Evolutionary conservation across 108 stramenopile genomes (phyloP).

Genomic region (Cyclotella sp.): DNA sequence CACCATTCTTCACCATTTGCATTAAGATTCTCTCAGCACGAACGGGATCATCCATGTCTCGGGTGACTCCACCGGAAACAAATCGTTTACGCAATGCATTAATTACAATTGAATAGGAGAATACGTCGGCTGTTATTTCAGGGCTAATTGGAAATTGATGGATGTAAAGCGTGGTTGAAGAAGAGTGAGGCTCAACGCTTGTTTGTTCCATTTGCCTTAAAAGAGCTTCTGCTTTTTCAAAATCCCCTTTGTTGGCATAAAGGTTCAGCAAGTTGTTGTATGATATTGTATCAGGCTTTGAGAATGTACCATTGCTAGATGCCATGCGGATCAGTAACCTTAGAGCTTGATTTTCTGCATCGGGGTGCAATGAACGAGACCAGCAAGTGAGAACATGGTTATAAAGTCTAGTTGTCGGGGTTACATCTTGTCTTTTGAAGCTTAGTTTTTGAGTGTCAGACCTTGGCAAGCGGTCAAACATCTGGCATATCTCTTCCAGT

Average conservation of each 20-base stretch:
- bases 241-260: constrained; percentile 54
- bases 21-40: constrained; percentile 44
- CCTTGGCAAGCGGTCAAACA: background rate
- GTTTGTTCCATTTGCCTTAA: constrained; percentile 32
- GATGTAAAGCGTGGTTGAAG: too few relatives aligned
- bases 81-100: constrained; percentile 51
- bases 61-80: constrained; percentile 17
- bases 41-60: constrained; percentile 35
- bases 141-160: background rate
- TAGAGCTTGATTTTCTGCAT: constrained; percentile 32
- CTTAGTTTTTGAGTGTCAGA: constrained; percentile 6
- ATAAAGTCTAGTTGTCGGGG: constrained; percentile 29
- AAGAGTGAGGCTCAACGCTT: background rate
- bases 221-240: constrained; percentile 40
- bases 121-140: constrained; percentile 28
- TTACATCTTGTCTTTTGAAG: constrained; percentile 21
- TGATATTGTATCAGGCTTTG: constrained; percentile 40
- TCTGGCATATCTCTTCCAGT: constrained; percentile 24
- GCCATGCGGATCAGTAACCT: constrained; percentile 32
- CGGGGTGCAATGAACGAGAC: constrained; percentile 27
- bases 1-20: constrained; percentile 15
- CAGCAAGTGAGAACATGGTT: constrained; percentile 48
- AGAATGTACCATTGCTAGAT: constrained; percentile 4
- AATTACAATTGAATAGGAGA: constrained; percentile 47
- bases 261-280: constrained; percentile 60